Evolutionary conservation across 352 stramenopile genomes (phyloP).

Genomic region (Phytophthora europaea): DNA sequence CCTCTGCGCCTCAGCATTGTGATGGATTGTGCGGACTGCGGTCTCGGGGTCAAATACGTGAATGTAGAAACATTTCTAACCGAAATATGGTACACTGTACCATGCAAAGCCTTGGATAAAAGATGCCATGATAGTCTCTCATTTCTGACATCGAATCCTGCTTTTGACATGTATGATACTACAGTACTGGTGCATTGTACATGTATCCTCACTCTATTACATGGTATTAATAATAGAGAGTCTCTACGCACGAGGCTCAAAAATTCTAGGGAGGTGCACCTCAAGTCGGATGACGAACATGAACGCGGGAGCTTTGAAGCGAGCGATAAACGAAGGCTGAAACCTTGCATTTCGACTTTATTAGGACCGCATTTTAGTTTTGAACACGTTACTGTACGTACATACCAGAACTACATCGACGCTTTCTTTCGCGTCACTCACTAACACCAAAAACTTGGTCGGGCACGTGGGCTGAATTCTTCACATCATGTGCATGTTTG

Average conservation of each 20-base stretch:
- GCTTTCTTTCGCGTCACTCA: conserved; percentile 42
- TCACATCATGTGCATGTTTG: conserved; percentile 83
- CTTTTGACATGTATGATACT: background rate
- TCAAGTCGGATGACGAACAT: conserved; percentile 27
- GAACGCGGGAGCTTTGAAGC: conserved; percentile 3
- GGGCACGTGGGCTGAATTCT: background rate
- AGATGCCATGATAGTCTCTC: background rate
- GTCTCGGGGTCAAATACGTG: background rate
- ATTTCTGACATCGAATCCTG: background rate
- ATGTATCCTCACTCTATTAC: no score
- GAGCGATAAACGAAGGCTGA: background rate
- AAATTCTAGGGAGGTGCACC: conserved; percentile 7
- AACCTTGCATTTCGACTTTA: conserved; percentile 22
- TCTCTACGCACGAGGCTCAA: background rate
- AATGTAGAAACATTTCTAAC: background rate
- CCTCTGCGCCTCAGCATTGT: conserved; percentile 25
- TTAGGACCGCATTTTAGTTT: conserved; percentile 35
- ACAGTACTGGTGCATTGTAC: no score
- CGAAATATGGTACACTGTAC: background rate
- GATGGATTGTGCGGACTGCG: background rate
- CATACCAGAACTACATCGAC: conserved; percentile 31
- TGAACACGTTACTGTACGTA: conserved; percentile 23
- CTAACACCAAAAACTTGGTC: conserved; percentile 24
- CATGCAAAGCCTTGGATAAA: background rate
- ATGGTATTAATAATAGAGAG: no score